Percentiles rank a stretch among this genome's conserved stretches.
These are phyloP conservation scores for Antitrichia curtipendula DNA, from an alignment of 225 moss, liverwort and hornwort genomes.

Conservation along the genomic window DNA sequence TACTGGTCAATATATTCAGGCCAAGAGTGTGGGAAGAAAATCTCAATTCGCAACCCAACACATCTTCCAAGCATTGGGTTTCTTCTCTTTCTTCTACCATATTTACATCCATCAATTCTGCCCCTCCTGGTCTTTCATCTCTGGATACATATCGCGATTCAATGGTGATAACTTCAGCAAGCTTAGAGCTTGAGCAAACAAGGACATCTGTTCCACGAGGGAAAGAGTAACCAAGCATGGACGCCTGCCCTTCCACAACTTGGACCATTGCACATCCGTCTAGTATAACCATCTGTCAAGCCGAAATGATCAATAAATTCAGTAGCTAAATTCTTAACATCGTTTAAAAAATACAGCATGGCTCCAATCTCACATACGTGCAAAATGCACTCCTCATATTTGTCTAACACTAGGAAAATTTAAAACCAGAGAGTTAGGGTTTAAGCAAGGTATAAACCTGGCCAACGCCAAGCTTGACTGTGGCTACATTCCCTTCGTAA, in stretches of 20 bases:
- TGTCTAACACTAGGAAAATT: neutral
- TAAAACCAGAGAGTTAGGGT: neutral
- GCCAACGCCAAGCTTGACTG: conserved; percentile 28
- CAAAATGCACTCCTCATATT: neutral
- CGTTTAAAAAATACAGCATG: neutral
- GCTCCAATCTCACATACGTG: neutral
- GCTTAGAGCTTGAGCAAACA: conserved; percentile 80
- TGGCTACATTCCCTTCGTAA: conserved; percentile 18
- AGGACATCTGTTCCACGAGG: conserved; percentile 54
- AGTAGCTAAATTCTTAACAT: neutral
- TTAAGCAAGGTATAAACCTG: conserved; percentile 17
- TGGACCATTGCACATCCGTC: conserved; percentile 87
- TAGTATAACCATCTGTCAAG: conserved; percentile 46
- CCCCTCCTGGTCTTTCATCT: conserved; percentile 3
- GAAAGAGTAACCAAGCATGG: conserved; percentile 72
- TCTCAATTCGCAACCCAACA: conserved; percentile 23
- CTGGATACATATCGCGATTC: conserved; percentile 22
- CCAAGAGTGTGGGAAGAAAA: conserved; percentile 35
- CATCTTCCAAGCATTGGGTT: neutral
- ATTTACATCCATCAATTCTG: conserved; percentile 9
- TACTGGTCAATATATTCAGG: neutral
- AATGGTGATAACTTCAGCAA: conserved; percentile 55
- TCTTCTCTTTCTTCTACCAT: conserved; percentile 9
- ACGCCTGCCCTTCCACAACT: conserved; percentile 57
- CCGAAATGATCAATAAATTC: neutral